These are phyloP conservation scores for Collybiopsis confluens DNA, from an alignment of 768 basidiomycete species.

Conservation along the genomic window DNA sequence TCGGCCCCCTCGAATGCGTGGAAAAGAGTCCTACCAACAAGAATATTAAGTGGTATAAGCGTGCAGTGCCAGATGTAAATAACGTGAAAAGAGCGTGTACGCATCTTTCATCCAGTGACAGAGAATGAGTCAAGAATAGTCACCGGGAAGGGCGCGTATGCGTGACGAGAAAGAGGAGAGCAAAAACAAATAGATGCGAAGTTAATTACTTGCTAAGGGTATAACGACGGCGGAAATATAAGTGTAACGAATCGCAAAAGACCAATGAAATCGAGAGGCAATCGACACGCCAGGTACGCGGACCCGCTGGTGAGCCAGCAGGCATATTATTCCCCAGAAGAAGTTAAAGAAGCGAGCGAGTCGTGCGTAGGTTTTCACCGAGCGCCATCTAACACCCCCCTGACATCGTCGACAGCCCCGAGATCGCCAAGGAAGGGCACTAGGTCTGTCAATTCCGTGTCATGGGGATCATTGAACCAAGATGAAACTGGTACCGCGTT, in stretches of 20 bases:
- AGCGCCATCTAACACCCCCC: constrained; percentile 86
- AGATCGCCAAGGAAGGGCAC: constrained; percentile 93
- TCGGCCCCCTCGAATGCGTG: no score
- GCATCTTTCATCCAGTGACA: background rate
- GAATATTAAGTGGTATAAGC: constrained; percentile 6
- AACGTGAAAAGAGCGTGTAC: constrained; percentile 2
- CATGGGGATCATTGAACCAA: constrained; percentile 99
- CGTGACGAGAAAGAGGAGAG: background rate
- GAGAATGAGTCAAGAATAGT: background rate
- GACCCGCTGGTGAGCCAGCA: background rate
- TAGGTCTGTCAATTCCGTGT: constrained; percentile 94
- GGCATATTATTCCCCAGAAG: background rate
- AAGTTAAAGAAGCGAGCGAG: constrained; percentile 1
- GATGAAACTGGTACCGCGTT: constrained; percentile 98
- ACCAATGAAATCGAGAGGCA: background rate
- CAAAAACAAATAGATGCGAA: background rate
- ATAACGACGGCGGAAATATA: constrained; percentile 3
- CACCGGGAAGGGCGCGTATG: background rate
- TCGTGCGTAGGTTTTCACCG: constrained; percentile 37
- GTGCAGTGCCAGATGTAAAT: background rate
- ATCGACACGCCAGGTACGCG: background rate
- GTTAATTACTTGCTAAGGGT: constrained; percentile 7
- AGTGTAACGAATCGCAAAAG: background rate
- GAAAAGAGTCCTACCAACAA: background rate
- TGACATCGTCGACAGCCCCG: constrained; percentile 78